A percentile compares a stretch with the other conserved stretches of the same genome.
Conservation (phyloP, 768 basidiomycete genomes). For the Sistotremastrum suecicum region DNA sequence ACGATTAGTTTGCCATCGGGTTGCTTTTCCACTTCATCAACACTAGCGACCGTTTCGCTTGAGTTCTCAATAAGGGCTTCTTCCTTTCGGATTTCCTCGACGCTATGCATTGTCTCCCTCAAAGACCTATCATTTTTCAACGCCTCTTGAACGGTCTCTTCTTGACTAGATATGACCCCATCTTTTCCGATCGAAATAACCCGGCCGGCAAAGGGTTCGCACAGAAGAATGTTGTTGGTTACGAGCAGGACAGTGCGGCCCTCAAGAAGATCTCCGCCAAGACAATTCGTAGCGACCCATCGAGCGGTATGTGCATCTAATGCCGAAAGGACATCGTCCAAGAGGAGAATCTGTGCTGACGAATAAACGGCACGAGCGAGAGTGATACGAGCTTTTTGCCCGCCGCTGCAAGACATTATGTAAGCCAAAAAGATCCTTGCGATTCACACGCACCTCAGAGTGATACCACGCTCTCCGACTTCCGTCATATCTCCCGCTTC, state of each 20-base stretch:
- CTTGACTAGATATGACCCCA: neutral
- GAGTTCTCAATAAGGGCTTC: slow-evolving; percentile 9
- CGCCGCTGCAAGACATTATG: too few species aligned
- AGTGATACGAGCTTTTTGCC: slow-evolving; percentile 27
- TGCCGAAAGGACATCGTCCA: slow-evolving; percentile 35
- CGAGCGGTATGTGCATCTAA: slow-evolving; percentile 25
- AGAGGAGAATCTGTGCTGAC: slow-evolving; percentile 25
- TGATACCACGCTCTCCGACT: slow-evolving; percentile 33
- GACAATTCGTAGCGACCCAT: slow-evolving; percentile 22
- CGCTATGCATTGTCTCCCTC: slow-evolving; percentile 10
- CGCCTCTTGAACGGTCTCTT: slow-evolving; percentile 20
- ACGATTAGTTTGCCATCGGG: slow-evolving; percentile 45
- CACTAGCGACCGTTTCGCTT: slow-evolving; percentile 3
- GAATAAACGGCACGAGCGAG: slow-evolving; percentile 34
- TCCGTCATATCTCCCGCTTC: slow-evolving; percentile 23
- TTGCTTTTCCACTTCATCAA: slow-evolving; percentile 9
- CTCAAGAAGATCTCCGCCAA: slow-evolving; percentile 19
- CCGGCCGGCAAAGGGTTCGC: too few species aligned
- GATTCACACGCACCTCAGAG: slow-evolving; percentile 9
- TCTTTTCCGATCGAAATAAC: too few species aligned
- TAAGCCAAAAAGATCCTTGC: neutral
- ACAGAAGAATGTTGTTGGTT: slow-evolving; percentile 7
- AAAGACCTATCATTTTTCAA: slow-evolving; percentile 12
- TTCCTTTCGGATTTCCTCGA: slow-evolving; percentile 9
- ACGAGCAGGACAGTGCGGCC: slow-evolving; percentile 23